Evolutionary conservation across 225 moss, liverwort and hornwort genomes (phyloP).

Genomic region (Physcomitrellopsis africana): DNA sequence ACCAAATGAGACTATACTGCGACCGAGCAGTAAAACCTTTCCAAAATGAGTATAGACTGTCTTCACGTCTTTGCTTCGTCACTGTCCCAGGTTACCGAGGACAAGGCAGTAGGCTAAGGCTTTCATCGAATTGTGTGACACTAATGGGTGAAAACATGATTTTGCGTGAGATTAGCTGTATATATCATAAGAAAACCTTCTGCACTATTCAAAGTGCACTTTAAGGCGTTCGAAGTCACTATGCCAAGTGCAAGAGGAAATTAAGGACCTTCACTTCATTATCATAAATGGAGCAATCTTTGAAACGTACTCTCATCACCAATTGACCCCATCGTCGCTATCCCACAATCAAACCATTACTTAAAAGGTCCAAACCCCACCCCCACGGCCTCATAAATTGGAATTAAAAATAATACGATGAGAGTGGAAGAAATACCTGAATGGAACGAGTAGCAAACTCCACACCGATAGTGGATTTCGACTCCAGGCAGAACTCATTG

Average conservation of each 20-base stretch:
- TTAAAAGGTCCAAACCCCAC: slow-evolving; percentile 21
- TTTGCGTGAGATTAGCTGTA: not conserved
- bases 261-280: not conserved
- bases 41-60: not conserved
- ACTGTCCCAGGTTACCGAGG: not conserved
- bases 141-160: slow-evolving; percentile 4
- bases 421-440: slow-evolving; percentile 36
- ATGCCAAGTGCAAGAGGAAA: not conserved
- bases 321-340: slow-evolving; percentile 12
- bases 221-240: not conserved
- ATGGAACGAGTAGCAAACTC: slow-evolving; percentile 89
- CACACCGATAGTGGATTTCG: slow-evolving; percentile 94
- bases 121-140: slow-evolving; percentile 1
- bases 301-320: not conserved
- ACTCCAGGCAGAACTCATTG: slow-evolving; percentile 94
- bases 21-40: not conserved
- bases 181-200: not conserved
- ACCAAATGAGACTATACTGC: not conserved
- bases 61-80: not conserved
- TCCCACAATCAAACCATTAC: not conserved
- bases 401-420: not conserved
- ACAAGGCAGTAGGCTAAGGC: not conserved
- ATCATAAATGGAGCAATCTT: not conserved
- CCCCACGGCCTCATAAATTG: slow-evolving; percentile 1
- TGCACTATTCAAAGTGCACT: not conserved